Evolutionary conservation across 31 red algal genomes (phyloP), one percentile per base, ranked within the genome.

Genomic region (Porphyra umbilicalis): DNA sequence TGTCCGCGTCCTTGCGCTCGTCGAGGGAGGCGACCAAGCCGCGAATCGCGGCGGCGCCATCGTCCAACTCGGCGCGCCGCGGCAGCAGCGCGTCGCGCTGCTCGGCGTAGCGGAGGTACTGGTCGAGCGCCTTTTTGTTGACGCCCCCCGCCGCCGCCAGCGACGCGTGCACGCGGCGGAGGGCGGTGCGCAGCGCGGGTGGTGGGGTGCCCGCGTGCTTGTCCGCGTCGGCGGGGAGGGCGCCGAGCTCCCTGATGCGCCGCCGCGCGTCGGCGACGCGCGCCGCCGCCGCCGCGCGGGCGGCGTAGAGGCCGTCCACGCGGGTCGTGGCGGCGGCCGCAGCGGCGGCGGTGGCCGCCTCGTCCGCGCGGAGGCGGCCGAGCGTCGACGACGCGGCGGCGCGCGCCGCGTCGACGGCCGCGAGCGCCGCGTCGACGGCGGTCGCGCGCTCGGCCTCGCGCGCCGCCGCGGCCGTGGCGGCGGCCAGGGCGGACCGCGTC

Each of bases 71-170:
- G 34, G 83, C 68, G 15, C 83, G 75, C 32, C 91, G 90, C 37
- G 84, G 76, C 31, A 80, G 46, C 39, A 99, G 86, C 38, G 83
- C 83, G 68, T 99, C 93, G 38, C 97, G 68, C 77, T 94, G 91
- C 38, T 99, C 91, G 16, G 90, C 84, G 77, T 96, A 99, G 71
- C 78, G 91, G 76, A 93, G 10, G 76, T 88, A 99, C 82, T 99
- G 97, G 79, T 99, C 97, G 31, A 96, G 78, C 8, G 97, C 97
- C 79, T 99, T 99, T 42, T 96, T 93, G 85, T 99, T 99, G n/a
- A 99, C 97, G 79, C 96, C 94, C 32, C 87, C 86, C 83, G 87
- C 94, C 82, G 85, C 87, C 34, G 86, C 82, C 38, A 99, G 86
- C 9, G 77, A 67, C 38, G 86, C 79, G 81, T 99, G 91, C 29